Conservation (phyloP, 805 yeast genomes). For the Monosporozyma aerobia region DNA sequence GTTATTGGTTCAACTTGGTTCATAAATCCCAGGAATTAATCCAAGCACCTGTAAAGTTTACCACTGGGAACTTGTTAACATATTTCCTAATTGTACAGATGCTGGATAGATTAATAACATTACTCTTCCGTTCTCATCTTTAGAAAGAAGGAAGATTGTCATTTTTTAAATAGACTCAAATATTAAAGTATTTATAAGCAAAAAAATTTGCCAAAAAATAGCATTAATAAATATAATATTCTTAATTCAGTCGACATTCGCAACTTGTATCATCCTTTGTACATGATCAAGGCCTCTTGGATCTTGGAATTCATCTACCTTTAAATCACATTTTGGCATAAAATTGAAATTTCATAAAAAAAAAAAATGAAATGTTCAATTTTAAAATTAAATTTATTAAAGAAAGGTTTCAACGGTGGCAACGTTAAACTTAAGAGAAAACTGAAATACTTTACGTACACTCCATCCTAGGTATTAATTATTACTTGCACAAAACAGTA, state of each 20-base stretch:
- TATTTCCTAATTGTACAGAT: not conserved
- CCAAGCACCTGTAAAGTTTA: not conserved
- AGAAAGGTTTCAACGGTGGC: not conserved
- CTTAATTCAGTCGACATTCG: no score
- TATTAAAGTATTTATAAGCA: not conserved
- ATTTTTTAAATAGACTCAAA: not conserved
- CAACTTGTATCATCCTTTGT: no score
- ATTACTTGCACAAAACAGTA: not conserved
- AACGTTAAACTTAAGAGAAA: not conserved
- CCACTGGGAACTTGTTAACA: not conserved
- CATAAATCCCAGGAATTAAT: not conserved
- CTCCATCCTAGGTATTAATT: not conserved
- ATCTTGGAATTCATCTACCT: not conserved
- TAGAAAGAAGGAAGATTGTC: not conserved
- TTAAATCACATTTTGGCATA: not conserved
- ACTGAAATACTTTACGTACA: not conserved
- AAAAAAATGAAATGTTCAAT: not conserved
- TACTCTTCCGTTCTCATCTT: not conserved
- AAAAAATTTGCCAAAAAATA: no score
- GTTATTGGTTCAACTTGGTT: not conserved
- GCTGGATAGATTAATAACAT: not conserved
- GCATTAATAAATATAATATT: no score
- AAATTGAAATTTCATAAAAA: not conserved
- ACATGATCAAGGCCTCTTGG: no score
- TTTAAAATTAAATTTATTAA: not conserved